Conservation (phyloP, 495 filamentous ascomycete species). For the Aspergillus incahuasiensis region DNA sequence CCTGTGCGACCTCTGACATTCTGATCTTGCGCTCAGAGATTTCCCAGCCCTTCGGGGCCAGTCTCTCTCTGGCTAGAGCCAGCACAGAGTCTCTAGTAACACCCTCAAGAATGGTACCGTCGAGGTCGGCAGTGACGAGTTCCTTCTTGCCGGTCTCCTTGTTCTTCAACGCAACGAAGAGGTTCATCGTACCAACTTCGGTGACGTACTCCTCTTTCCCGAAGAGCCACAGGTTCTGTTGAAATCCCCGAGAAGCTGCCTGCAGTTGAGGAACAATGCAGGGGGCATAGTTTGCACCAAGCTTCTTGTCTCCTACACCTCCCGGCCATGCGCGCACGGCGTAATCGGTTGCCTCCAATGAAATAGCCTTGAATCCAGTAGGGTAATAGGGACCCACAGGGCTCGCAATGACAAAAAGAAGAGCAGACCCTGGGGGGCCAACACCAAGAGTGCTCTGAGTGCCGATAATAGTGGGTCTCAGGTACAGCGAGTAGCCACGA, state of each 20-base stretch:
- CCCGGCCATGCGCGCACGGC: conserved; percentile 97
- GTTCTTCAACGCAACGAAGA: conserved; percentile 78
- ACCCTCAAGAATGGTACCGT: conserved; percentile 95
- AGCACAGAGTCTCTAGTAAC: conserved; percentile 89
- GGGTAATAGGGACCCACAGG: conserved; percentile 98
- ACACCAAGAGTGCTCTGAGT: conserved; percentile 92
- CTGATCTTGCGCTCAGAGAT: conserved; percentile 84
- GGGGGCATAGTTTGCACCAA: conserved; percentile 96
- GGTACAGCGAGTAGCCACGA: conserved; percentile 87
- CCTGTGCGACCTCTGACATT: conserved; percentile 76
- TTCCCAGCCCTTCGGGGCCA: conserved; percentile 81
- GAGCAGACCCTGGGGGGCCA: conserved; percentile 80
- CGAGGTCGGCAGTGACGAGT: conserved; percentile 85
- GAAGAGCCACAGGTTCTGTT: conserved; percentile 98
- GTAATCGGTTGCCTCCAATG: conserved; percentile 87
- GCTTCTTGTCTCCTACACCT: conserved; percentile 94
- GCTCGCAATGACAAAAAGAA: conserved; percentile 91
- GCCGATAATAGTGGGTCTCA: conserved; percentile 94
- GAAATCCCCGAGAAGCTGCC: conserved; percentile 83
- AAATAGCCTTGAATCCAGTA: conserved; percentile 94
- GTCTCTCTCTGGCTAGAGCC: conserved; percentile 71
- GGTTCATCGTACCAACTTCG: conserved; percentile 97
- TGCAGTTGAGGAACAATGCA: conserved; percentile 91
- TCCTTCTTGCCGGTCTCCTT: conserved; percentile 83
- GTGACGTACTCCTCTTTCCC: conserved; percentile 91